These are phyloP conservation scores for Acorus gramineus DNA, from an alignment of 106 monocot species.

Conservation along the genomic window DNA sequence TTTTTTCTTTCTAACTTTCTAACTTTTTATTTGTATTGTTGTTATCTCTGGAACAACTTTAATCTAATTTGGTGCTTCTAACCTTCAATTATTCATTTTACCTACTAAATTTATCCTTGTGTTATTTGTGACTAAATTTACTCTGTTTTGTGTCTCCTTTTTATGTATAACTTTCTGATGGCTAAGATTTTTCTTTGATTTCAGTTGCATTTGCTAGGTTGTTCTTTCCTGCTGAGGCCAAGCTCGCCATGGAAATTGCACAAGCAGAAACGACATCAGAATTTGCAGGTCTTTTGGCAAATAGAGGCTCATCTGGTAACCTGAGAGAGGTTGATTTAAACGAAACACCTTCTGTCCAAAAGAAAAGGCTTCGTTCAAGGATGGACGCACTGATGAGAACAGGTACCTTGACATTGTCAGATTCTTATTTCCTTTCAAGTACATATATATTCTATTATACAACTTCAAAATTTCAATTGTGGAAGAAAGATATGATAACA, in stretches of 20 bases:
- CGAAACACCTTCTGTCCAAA: slow-evolving; percentile 59
- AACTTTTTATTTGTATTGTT: not conserved
- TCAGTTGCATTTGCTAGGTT: not conserved
- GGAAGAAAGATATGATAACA: too few species aligned
- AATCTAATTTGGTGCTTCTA: too few species aligned
- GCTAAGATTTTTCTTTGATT: not conserved
- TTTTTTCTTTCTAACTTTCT: not conserved
- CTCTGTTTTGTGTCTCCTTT: too few species aligned
- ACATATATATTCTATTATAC: too few species aligned
- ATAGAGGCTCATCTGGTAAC: slow-evolving; percentile 37
- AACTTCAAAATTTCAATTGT: too few species aligned
- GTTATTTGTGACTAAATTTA: too few species aligned
- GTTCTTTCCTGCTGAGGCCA: not conserved
- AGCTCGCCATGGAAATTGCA: not conserved
- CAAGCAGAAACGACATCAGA: slow-evolving; percentile 52
- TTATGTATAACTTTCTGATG: too few species aligned
- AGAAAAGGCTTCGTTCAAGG: slow-evolving; percentile 57
- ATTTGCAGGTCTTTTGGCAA: slow-evolving; percentile 39
- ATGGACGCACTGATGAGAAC: slow-evolving; percentile 72
- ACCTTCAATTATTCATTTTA: too few species aligned
- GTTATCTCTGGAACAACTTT: too few species aligned
- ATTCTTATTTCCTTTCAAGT: too few species aligned
- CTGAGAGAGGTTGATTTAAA: slow-evolving; percentile 91
- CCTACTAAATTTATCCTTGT: too few species aligned
- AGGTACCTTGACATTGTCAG: slow-evolving; percentile 22